phyloP scores from a whole-genome alignment of 176 grass and related monocot genomes.

The Phoenix dactylifera region DNA sequence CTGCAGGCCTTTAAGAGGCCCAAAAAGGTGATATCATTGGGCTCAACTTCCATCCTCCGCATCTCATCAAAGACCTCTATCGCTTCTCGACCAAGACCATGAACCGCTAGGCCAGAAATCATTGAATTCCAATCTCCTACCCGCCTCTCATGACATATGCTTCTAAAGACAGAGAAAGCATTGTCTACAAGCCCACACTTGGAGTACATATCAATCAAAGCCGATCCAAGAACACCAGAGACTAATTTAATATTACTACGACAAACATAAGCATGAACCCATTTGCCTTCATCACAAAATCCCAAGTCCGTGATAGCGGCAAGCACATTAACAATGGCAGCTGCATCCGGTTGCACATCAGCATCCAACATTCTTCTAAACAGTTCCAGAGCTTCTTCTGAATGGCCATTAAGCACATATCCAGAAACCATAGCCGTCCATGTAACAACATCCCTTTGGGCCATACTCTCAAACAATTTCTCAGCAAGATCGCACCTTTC shows the following conservation, averaged over 20 bases:
- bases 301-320: background rate
- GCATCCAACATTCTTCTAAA: background rate
- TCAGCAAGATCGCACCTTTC: background rate
- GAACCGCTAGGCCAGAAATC: background rate
- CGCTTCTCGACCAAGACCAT: background rate
- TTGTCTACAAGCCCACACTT: background rate
- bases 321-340: conserved; percentile 2
- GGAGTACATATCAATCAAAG: conserved; percentile 1
- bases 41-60: background rate
- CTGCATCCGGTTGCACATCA: background rate
- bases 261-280: conserved; percentile 1
- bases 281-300: background rate
- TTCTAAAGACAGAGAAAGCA: background rate
- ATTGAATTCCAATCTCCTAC: background rate
- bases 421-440: conserved; percentile 3
- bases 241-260: background rate
- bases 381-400: background rate
- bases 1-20: background rate
- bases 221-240: conserved; percentile 1
- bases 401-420: background rate
- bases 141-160: background rate
- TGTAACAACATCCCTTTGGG: background rate
- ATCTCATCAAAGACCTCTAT: background rate
- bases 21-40: background rate
- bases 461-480: background rate